Evolutionary conservation across 2,329 filamentous ascomycete species (phyloP), one percentile per base, ranked within the genome.

Genomic region (Neonectria punicea): DNA sequence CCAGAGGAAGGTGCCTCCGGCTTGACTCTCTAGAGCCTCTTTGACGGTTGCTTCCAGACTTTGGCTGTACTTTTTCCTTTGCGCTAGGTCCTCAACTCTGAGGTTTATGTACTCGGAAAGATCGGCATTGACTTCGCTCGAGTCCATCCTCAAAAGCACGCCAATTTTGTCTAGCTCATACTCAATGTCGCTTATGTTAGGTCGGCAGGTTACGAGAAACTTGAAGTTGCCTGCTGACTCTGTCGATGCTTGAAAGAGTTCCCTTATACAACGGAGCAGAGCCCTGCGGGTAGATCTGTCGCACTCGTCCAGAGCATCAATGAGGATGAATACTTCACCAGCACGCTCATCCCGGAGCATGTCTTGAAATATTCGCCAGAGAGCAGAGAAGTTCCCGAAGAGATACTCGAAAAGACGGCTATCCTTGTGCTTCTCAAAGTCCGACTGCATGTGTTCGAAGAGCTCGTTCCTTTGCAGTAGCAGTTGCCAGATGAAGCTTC

Each of bases 401-500:
- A 49, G 25, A 16, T 47, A 13, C 8, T 50, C 25, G n/a, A 50
- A 50, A 5, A 30, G 3, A 18, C 8, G 25, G 5, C 3, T 32
- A 0, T 9, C 5, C 1, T 32, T 5, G 25, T 50, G 46, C 4
- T 50, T 32, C 25, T 50, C 16, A 18, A 50, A 30, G 46, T 50
- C 46, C 6, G 25, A n/a, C 14, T 50, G 25, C 1, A 50, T 30
- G 8, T 50, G 16, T 3, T 11, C 22, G 16, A 50, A 50, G 1
- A 50, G 46, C 6, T 18, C 25, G 46, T 50, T 50, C 2, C 13
- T 50, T 32, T 50, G 25, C 8, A 50, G 46, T 5, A 50, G 16
- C 2, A 58, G 34, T 8, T 66, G 63, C 30, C 49, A 55, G 9
- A 66, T 30, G 13, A 66, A 30, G 16, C 59, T 50, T 36, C 63